Conservation (phyloP, 805 yeast species). For the Priceomyces medius region DNA sequence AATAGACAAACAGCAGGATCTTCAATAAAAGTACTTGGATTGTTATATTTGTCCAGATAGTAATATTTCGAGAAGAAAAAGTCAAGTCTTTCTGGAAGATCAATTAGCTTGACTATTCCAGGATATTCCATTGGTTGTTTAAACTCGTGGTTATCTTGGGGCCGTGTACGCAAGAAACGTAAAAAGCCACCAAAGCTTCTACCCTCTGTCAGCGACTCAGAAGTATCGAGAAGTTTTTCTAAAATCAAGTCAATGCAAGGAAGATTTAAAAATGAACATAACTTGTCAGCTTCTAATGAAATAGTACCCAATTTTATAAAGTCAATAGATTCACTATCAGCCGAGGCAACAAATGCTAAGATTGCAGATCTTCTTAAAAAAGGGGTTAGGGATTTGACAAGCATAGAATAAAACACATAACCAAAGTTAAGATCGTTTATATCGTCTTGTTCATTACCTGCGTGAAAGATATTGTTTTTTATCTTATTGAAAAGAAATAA, state of each 20-base stretch:
- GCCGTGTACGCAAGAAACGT: constrained; percentile 7
- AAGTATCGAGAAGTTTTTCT: constrained; percentile 14
- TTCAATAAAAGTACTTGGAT: constrained; percentile 38
- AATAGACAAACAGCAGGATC: constrained; percentile 88
- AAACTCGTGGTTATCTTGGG: constrained; percentile 12
- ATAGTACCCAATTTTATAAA: constrained; percentile 15
- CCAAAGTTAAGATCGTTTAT: constrained; percentile 28
- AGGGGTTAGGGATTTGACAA: constrained; percentile 58
- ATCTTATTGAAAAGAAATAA: constrained; percentile 25
- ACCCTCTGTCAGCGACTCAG: constrained; percentile 21
- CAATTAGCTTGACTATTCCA: constrained; percentile 57
- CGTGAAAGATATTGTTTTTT: constrained; percentile 13
- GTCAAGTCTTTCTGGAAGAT: constrained; percentile 67
- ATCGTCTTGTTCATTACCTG: constrained; percentile 13
- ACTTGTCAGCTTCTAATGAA: constrained; percentile 52
- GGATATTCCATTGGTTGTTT: constrained; percentile 55
- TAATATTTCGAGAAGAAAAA: constrained; percentile 62
- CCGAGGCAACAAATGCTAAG: constrained; percentile 52
- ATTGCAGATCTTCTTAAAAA: constrained; percentile 64
- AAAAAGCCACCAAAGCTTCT: constrained; percentile 22
- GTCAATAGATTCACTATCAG: constrained; percentile 38
- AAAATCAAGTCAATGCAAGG: constrained; percentile 33
- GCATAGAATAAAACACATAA: constrained; percentile 48
- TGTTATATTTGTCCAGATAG: constrained; percentile 42
- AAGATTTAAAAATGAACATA: constrained; percentile 50